A percentile compares a stretch with the other conserved stretches of the same genome.
These are phyloP conservation scores for Thecaphora thlaspeos DNA, from an alignment of 1,284 basidiomycete genomes.

Conservation along the genomic window DNA sequence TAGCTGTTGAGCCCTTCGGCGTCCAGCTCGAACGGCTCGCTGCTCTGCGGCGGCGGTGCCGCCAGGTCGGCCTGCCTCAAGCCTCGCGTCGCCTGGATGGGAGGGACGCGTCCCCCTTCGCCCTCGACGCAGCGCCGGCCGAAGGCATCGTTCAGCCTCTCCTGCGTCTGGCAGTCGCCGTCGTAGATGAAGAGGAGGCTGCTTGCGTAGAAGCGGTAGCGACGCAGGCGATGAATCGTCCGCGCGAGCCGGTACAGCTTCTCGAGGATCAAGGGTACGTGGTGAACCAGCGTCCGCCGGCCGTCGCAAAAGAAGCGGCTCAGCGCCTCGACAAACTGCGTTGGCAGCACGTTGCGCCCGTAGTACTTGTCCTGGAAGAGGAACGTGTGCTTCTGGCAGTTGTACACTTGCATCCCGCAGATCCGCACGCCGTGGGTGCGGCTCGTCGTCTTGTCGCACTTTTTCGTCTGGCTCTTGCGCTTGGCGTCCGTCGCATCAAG, in stretches of 20 bases:
- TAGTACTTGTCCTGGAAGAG: constrained; percentile 95
- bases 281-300: constrained; percentile 76
- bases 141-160: constrained; percentile 59
- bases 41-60: background rate
- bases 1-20: constrained; percentile 28
- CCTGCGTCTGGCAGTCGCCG: constrained; percentile 83
- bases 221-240: constrained; percentile 80
- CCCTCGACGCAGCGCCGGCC: constrained; percentile 29
- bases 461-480: constrained; percentile 96
- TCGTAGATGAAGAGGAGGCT: constrained; percentile 96
- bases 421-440: constrained; percentile 84
- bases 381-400: constrained; percentile 66
- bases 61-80: background rate
- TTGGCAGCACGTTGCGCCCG: constrained; percentile 80
- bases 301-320: constrained; percentile 84
- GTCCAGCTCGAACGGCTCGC: constrained; percentile 5
- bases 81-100: constrained; percentile 16
- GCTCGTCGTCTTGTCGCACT: constrained; percentile 94
- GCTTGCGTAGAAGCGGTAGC: constrained; percentile 97
- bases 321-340: constrained; percentile 80
- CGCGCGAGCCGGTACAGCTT: constrained; percentile 91
- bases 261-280: constrained; percentile 85
- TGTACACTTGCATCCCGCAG: constrained; percentile 92
- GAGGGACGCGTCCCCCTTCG: constrained; percentile 18
- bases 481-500: constrained; percentile 89